Base-by-base conservation (phyloP, 257 asterid species). In the Leptodermis oblonga region DNA sequence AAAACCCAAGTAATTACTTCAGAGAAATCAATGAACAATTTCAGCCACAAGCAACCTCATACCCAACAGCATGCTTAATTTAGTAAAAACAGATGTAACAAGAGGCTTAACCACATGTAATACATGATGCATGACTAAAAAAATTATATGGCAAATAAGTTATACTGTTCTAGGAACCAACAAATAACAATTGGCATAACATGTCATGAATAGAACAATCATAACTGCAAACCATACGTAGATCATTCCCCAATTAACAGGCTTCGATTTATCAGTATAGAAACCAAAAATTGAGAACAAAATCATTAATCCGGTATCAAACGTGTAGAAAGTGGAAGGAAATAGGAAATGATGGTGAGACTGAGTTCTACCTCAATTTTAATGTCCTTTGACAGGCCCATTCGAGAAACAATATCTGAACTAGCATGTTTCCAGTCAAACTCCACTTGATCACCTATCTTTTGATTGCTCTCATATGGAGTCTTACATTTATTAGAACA, bases 331-430 rank as follows among this genome's bases (percentile, higher is more conserved):
- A 58, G 25, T 15, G 28, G 34, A 67, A 55, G 42, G 45, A 41
- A 49, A 69, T 7, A 49, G 58, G 12, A 22, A 45, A 52, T 61
- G 51, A 30, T 17, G 18, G 69, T 53, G 62, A 64, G 62, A 53
- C 20, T 46, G 33, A 39, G 41, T 20, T 45, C 18, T 78, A 83
- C 88, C 88, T 81, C 51, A 69, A 81, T 58, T 48, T 71, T 77
- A n/a, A 70, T 65, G 60, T 81, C 78, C 73, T 77, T 68, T 23
- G 84, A 81, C 67, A 79, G 74, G 37, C 81, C 84, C 81, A 83
- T 61, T 37, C 63, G 74, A 65, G 71, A 69, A 69, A 81, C 54
- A 62, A 77, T 59, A 63, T 69, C 78, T 11, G 71, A 59, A 65
- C 77, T 69, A 71, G 71, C 85, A 70, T 73, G 73, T 68, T 56